Conservation (phyloP, 2,329 filamentous ascomycete genomes). For the Emergomyces pasteurianus region DNA sequence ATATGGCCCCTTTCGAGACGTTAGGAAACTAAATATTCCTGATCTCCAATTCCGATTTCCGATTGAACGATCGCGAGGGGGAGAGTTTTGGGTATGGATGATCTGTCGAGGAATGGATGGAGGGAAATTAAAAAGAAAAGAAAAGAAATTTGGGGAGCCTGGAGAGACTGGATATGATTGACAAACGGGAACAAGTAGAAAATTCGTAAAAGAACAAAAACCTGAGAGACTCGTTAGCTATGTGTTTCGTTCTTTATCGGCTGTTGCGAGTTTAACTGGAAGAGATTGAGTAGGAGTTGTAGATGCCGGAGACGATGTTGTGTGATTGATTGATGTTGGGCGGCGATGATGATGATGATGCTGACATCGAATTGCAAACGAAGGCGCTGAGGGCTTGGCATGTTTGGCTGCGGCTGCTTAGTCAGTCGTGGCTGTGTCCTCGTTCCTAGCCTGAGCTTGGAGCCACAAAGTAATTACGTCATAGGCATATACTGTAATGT, state of each 20-base stretch:
- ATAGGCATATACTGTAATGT: background rate
- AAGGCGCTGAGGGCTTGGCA: background rate
- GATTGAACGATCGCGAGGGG: too few relatives aligned
- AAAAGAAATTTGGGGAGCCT: background rate
- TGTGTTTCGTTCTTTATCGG: too few relatives aligned
- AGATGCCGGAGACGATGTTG: too few relatives aligned
- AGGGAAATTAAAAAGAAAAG: too few relatives aligned
- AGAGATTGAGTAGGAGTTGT: too few relatives aligned
- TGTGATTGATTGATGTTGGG: too few relatives aligned
- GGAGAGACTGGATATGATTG: background rate
- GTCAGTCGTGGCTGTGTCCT: background rate
- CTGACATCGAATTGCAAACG: background rate
- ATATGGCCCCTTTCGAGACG: background rate
- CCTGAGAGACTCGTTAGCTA: too few relatives aligned
- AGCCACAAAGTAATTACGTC: background rate
- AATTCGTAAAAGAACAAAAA: too few relatives aligned
- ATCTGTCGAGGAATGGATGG: background rate
- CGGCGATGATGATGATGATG: background rate
- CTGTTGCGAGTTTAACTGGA: too few relatives aligned
- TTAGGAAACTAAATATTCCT: too few relatives aligned
- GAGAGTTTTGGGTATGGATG: background rate
- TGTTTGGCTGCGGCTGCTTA: background rate
- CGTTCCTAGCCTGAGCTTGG: background rate
- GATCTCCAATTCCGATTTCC: too few relatives aligned
- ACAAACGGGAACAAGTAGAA: too few relatives aligned